Conservation (phyloP, 2,329 filamentous ascomycete species). For the Penicillium freii region DNA sequence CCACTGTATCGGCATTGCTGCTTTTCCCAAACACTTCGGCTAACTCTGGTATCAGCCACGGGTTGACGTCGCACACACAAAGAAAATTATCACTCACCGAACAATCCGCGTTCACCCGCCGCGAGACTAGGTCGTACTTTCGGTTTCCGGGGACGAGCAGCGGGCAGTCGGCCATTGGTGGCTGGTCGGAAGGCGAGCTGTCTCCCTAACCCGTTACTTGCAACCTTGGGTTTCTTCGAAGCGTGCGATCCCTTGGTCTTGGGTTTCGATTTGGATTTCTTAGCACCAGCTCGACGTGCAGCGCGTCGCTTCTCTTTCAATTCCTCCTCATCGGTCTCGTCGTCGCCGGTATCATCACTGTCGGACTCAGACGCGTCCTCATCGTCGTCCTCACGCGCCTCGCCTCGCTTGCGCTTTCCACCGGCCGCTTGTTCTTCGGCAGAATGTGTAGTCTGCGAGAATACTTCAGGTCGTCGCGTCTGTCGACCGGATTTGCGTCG, state of each 20-base stretch:
- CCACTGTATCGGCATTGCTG: conserved; percentile 55
- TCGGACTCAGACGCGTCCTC: conserved; percentile 40
- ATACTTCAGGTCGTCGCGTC: conserved; percentile 44
- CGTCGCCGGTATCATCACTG: conserved; percentile 38
- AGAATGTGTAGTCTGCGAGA: conserved; percentile 38
- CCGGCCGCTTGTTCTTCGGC: conserved; percentile 26
- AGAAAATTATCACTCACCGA: conserved; percentile 44
- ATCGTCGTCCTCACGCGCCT: conserved; percentile 36
- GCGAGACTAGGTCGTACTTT: conserved; percentile 53
- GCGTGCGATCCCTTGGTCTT: conserved; percentile 35
- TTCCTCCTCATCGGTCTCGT: conserved; percentile 51
- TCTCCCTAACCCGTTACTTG: conserved; percentile 46
- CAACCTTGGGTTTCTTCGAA: conserved; percentile 57
- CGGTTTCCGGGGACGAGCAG: conserved; percentile 50
- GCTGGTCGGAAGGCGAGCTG: conserved; percentile 57
- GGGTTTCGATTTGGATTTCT: conserved; percentile 42
- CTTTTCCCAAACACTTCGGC: conserved; percentile 60
- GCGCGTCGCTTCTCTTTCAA: conserved; percentile 44
- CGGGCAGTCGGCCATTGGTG: conserved; percentile 44
- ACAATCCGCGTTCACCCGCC: conserved; percentile 56
- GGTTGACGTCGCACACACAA: conserved; percentile 8
- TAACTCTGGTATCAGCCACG: conserved; percentile 30
- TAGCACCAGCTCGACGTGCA: conserved; percentile 33
- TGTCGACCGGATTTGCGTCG: conserved; percentile 47
- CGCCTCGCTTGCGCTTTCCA: conserved; percentile 53